Evolutionary conservation across 2,329 filamentous ascomycete genomes (phyloP).

Genomic region (Epicoccum sorghinum): DNA sequence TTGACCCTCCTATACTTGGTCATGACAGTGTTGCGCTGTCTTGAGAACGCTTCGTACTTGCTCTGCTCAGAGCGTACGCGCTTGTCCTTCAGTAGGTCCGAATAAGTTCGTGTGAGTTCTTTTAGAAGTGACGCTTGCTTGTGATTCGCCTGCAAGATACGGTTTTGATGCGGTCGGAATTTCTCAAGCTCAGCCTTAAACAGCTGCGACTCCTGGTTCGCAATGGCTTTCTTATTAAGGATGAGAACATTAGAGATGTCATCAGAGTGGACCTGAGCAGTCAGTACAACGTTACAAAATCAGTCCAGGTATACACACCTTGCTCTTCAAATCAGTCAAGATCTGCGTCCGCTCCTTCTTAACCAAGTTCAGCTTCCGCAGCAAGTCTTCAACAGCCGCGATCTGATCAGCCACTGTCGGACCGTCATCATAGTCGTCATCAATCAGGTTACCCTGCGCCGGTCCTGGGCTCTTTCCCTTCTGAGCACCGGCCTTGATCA

Average conservation of each 20-base stretch:
- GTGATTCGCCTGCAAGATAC: slow-evolving; percentile 89
- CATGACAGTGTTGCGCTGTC: slow-evolving; percentile 80
- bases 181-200: slow-evolving; percentile 98
- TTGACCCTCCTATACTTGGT: slow-evolving; percentile 89
- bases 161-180: slow-evolving; percentile 89
- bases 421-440: slow-evolving; percentile 85
- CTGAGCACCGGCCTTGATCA: slow-evolving; percentile 74
- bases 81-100: slow-evolving; percentile 88
- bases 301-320: slow-evolving; percentile 64
- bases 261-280: slow-evolving; percentile 80
- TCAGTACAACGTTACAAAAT: slow-evolving; percentile 1
- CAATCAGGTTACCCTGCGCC: slow-evolving; percentile 79
- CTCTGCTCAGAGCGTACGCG: slow-evolving; percentile 91
- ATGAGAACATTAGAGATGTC: slow-evolving; percentile 98
- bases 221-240: slow-evolving; percentile 94
- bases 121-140: slow-evolving; percentile 96
- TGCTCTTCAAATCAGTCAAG: slow-evolving; percentile 95
- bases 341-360: slow-evolving; percentile 92
- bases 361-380: slow-evolving; percentile 89
- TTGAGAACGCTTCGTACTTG: slow-evolving; percentile 88
- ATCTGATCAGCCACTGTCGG: slow-evolving; percentile 90
- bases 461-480: slow-evolving; percentile 67
- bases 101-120: slow-evolving; percentile 87
- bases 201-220: slow-evolving; percentile 87
- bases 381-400: slow-evolving; percentile 81